Base-by-base conservation (phyloP, 177 flowering plant species). In the Vitis hybrid region DNA sequence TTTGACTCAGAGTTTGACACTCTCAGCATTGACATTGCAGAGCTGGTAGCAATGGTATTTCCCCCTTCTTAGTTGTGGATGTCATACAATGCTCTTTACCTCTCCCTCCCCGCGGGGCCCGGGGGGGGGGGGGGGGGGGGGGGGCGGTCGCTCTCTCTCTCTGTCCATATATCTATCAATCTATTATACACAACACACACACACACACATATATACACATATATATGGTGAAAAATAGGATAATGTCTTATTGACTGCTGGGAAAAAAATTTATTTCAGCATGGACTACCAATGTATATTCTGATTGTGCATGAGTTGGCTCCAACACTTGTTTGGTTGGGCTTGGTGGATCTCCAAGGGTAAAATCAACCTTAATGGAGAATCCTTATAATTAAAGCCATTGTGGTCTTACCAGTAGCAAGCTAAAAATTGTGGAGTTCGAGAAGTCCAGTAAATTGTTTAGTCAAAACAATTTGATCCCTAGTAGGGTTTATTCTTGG, bases 1-100 rank as follows among this genome's bases (percentile, higher is more conserved):
- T 74, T 84, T 72, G 82, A 64, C 4, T 91, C 98, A 29, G 97
- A 89, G 79, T 94, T 89, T 75, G 94, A 90, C 51, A 77, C 90
- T 65, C 80, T 94, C 74, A 80, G 91, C 83, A 83, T 92, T 11
- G 98, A 92, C 62, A 60, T 90, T 51, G 93, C 92, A 4, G 96
- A 90, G 81, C 84, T 94, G 60, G 81, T 92, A 80, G 94, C 91
- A 33, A 90, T 90, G 97, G 98, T 94, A 89, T 45, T 59, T 70
- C 13, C 61, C 66, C 26, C 64, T 58, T 57, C 19, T 29, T 68
- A 10, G 49, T 29, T 65, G 11, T 55, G 26, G 65, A 39, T 4
- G 0, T 39, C 45, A 39, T 39, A 7, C 45, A 39, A 39, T 39
- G 8, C 45, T 39, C 5, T 26, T 26, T 26, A 26, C 45, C 11